These are phyloP conservation scores for Macrolepiota albuminosa DNA, from an alignment of 768 basidiomycete species.

Conservation along the genomic window DNA sequence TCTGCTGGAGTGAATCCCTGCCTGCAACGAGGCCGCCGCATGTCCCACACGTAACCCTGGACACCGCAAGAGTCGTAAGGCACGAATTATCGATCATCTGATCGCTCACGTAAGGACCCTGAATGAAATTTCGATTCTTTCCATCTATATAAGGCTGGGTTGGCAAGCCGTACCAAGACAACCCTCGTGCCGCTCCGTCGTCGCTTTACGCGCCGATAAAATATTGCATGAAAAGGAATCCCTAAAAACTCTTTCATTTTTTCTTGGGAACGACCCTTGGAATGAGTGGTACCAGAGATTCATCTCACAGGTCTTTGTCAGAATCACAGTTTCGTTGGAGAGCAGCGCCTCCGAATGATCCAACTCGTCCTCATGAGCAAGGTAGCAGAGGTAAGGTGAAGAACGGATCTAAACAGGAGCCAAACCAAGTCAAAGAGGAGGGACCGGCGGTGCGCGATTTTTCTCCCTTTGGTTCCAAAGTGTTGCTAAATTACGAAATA, in stretches of 20 bases:
- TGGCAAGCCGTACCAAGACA: background rate
- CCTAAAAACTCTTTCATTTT: background rate
- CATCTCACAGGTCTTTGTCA: slow-evolving; percentile 1
- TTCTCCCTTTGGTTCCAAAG: background rate
- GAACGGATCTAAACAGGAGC: background rate
- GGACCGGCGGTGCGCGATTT: background rate
- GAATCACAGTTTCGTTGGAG: slow-evolving; percentile 8
- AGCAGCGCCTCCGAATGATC: background rate
- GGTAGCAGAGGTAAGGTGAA: background rate
- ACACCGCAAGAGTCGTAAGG: background rate
- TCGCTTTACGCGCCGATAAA: background rate
- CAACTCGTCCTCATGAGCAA: background rate
- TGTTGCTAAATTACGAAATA: background rate
- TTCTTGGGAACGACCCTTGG: background rate
- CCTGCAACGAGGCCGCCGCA: background rate
- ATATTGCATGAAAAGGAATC: background rate
- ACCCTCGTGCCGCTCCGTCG: background rate
- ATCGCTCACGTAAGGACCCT: slow-evolving; percentile 5
- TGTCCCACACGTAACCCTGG: background rate
- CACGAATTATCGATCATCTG: slow-evolving; percentile 6
- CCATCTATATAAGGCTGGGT: background rate
- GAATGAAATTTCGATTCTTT: background rate
- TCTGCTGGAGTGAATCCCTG: background rate
- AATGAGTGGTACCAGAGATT: background rate
- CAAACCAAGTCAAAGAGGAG: background rate